Conservation (phyloP, 148 eudicot genomes). For the Chenopodium berlandieri region DNA sequence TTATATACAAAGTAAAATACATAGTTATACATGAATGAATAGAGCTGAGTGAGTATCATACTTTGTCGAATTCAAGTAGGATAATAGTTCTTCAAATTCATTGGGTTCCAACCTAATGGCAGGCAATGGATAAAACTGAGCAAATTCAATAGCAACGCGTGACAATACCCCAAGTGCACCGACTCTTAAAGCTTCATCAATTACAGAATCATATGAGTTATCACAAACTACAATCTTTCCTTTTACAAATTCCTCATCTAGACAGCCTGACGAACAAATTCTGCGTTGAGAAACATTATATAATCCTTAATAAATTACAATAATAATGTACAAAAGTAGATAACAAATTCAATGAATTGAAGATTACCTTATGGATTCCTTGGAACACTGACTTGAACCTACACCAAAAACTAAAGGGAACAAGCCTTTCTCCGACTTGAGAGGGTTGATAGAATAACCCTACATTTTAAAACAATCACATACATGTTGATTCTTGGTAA, state of each 20-base stretch:
- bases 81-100: too few relatives aligned
- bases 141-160: background rate
- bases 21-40: too few relatives aligned
- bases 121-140: too few relatives aligned
- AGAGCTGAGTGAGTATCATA: too few relatives aligned
- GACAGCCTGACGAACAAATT: background rate
- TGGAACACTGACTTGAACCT: too few relatives aligned
- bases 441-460: conserved; percentile 12
- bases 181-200: background rate
- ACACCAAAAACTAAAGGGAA: conserved; percentile 41
- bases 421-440: conserved; percentile 14
- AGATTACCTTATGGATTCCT: too few relatives aligned
- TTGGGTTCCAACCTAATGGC: too few relatives aligned
- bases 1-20: background rate
- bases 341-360: too few relatives aligned
- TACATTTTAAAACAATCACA: background rate
- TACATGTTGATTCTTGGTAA: too few relatives aligned
- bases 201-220: background rate
- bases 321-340: too few relatives aligned
- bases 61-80: too few relatives aligned
- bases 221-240: conserved; percentile 40
- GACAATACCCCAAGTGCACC: conserved; percentile 31
- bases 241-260: conserved; percentile 23
- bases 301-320: background rate
- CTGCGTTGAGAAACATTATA: conserved; percentile 8